Percentiles rank a stretch among this genome's conserved stretches.
These are phyloP conservation scores for Carpinus viminea DNA, from an alignment of 306 rosid species.

Conservation along the genomic window DNA sequence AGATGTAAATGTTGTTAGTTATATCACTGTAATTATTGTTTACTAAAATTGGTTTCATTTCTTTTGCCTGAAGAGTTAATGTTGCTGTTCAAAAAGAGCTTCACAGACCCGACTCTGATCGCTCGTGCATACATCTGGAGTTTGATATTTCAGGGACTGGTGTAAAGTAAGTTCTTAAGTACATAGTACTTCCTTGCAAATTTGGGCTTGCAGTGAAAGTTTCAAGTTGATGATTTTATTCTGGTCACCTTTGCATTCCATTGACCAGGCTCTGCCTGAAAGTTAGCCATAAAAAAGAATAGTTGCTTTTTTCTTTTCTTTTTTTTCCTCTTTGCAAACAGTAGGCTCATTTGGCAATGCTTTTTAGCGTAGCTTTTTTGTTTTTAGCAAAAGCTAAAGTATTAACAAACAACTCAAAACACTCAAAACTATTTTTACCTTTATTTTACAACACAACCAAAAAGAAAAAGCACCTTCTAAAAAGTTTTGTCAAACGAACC, in stretches of 20 bases:
- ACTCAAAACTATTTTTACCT: too few species aligned
- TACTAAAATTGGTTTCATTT: slow-evolving; percentile 23
- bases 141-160: slow-evolving; percentile 71
- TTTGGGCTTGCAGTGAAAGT: not conserved
- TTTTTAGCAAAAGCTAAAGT: too few species aligned
- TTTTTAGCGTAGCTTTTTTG: too few species aligned
- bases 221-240: slow-evolving; percentile 1
- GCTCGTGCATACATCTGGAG: slow-evolving; percentile 91
- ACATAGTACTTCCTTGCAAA: slow-evolving; percentile 10
- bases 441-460: too few species aligned
- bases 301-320: not conserved
- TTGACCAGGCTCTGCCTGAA: not conserved
- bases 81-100: slow-evolving; percentile 79
- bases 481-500: too few species aligned
- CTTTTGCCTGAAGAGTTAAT: slow-evolving; percentile 54
- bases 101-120: slow-evolving; percentile 77
- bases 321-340: too few species aligned
- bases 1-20: slow-evolving; percentile 28
- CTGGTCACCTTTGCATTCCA: not conserved
- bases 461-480: too few species aligned
- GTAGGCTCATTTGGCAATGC: too few species aligned
- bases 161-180: slow-evolving; percentile 51
- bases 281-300: not conserved
- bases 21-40: slow-evolving; percentile 12
- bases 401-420: too few species aligned